phyloP scores from a whole-genome alignment of 225 moss, liverwort and hornwort species.

The Bryoerythrophyllum caledonicum region DNA sequence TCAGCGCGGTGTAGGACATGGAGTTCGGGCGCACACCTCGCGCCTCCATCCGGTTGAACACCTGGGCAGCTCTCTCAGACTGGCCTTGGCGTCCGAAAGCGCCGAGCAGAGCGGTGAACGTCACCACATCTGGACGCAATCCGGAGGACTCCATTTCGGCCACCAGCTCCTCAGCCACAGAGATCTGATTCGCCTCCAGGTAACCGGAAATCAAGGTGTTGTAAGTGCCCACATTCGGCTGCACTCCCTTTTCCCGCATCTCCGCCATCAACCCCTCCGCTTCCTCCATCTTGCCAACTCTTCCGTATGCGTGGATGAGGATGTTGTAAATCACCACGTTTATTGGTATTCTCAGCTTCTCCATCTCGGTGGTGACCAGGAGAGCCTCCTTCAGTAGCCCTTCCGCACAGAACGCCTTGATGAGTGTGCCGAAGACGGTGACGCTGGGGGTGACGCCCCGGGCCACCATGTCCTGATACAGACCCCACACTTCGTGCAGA shows the following conservation, averaged over 20 bases:
- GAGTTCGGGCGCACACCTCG: slow-evolving; percentile 63
- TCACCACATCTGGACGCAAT: slow-evolving; percentile 73
- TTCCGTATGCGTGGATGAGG: slow-evolving; percentile 81
- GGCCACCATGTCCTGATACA: slow-evolving; percentile 70
- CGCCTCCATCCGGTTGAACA: slow-evolving; percentile 70
- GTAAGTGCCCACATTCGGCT: slow-evolving; percentile 64
- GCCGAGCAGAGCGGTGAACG: slow-evolving; percentile 75
- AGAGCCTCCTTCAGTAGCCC: slow-evolving; percentile 72
- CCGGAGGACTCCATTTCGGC: slow-evolving; percentile 72
- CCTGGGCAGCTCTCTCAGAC: slow-evolving; percentile 71
- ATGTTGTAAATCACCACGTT: slow-evolving; percentile 83
- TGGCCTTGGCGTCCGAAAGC: slow-evolving; percentile 71
- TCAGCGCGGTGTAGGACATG: slow-evolving; percentile 75
- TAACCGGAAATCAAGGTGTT: slow-evolving; percentile 79
- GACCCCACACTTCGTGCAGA: slow-evolving; percentile 61
- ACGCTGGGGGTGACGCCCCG: slow-evolving; percentile 58
- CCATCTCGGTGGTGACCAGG: slow-evolving; percentile 71
- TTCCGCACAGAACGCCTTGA: slow-evolving; percentile 81
- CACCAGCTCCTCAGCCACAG: slow-evolving; percentile 70
- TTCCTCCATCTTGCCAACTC: slow-evolving; percentile 67
- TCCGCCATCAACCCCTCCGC: slow-evolving; percentile 81
- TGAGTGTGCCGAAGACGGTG: slow-evolving; percentile 69
- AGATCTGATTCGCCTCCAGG: slow-evolving; percentile 46
- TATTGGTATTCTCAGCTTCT: slow-evolving; percentile 52
- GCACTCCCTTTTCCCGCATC: slow-evolving; percentile 59